phyloP scores from a whole-genome alignment of 129 eudicot species.

The carrot (Daucus carota) region DH1_v3.0 NC_030382.2:49268501-49269000 shows the following conservation, averaged over 20 bases:
- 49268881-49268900: background rate
- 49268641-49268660: conserved; percentile 34
- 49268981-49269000: too few relatives aligned
- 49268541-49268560: background rate
- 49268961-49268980: background rate
- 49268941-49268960: background rate
- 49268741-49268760: conserved; percentile 44
- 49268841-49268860: background rate
- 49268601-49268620: conserved; percentile 45
- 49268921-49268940: background rate
- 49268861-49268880: background rate
- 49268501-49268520: conserved; percentile 98
- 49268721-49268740: conserved; percentile 62
- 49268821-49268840: conserved; percentile 32
- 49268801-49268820: conserved; percentile 26
- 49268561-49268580: background rate
- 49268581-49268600: background rate
- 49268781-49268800: conserved; percentile 28
- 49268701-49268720: conserved; percentile 46
- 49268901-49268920: too few relatives aligned
- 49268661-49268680: conserved; percentile 43
- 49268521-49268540: conserved; percentile 11
- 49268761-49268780: conserved; percentile 41
- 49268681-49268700: conserved; percentile 51
- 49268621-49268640: conserved; percentile 85